A percentile compares a stretch with the other conserved stretches of the same genome.
Conservation (phyloP, 805 yeast genomes). For the Candida succiphila region DNA sequence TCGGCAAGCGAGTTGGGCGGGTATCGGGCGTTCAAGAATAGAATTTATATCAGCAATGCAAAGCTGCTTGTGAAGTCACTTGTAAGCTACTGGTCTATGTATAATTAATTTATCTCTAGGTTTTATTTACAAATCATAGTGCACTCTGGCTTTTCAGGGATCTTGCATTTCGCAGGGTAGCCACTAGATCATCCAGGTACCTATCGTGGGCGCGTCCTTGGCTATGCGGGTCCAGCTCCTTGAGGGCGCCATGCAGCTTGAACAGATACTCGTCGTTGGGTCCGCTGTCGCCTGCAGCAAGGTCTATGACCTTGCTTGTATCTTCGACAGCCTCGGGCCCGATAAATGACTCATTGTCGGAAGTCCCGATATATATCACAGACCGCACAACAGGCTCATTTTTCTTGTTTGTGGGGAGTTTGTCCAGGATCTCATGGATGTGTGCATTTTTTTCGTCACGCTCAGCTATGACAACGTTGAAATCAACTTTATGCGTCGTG, state of each 20-base stretch:
- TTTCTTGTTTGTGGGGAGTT: slow-evolving; percentile 18
- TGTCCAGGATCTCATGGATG: slow-evolving; percentile 12
- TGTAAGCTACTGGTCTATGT: too few relatives aligned
- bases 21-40: too few relatives aligned
- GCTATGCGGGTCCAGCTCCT: slow-evolving; percentile 4
- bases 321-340: slow-evolving; percentile 62
- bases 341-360: slow-evolving; percentile 69
- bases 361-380: slow-evolving; percentile 73
- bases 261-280: slow-evolving; percentile 62
- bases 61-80: too few relatives aligned
- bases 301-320: slow-evolving; percentile 53
- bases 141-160: too few relatives aligned
- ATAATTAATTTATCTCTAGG: not conserved
- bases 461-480: slow-evolving; percentile 32
- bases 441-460: slow-evolving; percentile 11
- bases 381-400: slow-evolving; percentile 41
- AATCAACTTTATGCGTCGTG: slow-evolving; percentile 55
- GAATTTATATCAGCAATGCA: too few relatives aligned
- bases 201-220: not conserved
- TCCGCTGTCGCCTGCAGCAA: slow-evolving; percentile 73
- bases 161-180: too few relatives aligned
- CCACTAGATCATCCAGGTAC: not conserved
- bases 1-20: too few relatives aligned
- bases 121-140: too few relatives aligned
- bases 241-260: slow-evolving; percentile 30